Evolutionary conservation across 2,329 filamentous ascomycete species (phyloP), one percentile per base, ranked within the genome.

Genomic region (Blastomyces gilchristii): DNA sequence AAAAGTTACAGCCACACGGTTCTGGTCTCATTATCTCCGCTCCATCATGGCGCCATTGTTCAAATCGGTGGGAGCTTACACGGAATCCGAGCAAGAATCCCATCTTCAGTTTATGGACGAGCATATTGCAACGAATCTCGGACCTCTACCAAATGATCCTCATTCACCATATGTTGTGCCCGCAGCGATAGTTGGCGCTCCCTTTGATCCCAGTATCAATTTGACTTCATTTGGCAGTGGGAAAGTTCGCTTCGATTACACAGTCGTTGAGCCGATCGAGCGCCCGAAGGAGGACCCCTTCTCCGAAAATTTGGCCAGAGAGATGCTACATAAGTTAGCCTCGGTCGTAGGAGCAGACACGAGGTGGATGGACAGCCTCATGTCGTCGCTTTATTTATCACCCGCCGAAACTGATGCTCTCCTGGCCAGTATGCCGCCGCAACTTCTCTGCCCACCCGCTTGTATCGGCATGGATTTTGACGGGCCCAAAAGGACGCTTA

Each of bases 301-400:
- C 22, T 31, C 28, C n/a, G 28, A 52, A 25, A 31, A 16, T 52
- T 47, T 47, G 45, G 45, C 45, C n/a, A 47, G 18, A 47, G 45
- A 47, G n/a, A n/a, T 47, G 45, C n/a, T 47, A 9, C 45, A 47
- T 47, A 18, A 9, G 18, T 47, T 47, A 47, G 45, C n/a, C 9
- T 18, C 14, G 3, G 45, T 47, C 4, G 49, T 52, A 9, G 49
- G 49, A 12, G 49, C 22, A 31, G 22, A 28, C 14, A 31, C 49
- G 25, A 52, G 31, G 18, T 60, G 58, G 58, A 60, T 60, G 58
- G 58, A 52, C 9, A 28, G 49, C 5, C 28, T 52, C 11, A 52
- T 52, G 5, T 52, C 49, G 25, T 18, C 49, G 11, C 49, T 52
- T 12, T 52, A 52, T 52, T 31, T 52, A 18, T 25, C 49, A n/a